Evolutionary conservation across 2,329 filamentous ascomycete species (phyloP).

Genomic region (Colletotrichum kahawae): DNA sequence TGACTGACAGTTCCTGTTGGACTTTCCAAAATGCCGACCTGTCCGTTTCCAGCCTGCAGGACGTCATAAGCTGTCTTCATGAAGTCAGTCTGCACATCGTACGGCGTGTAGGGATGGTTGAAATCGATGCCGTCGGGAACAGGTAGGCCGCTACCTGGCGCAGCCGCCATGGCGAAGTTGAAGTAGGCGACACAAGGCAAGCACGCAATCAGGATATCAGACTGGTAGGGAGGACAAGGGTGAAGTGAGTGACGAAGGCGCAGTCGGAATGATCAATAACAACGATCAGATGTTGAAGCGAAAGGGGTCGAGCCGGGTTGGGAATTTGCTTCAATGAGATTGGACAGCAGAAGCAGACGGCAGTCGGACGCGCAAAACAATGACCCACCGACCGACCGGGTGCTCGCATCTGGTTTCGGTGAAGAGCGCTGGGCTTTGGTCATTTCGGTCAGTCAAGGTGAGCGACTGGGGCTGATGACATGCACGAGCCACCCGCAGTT

Average conservation of each 20-base stretch:
- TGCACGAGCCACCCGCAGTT: background rate
- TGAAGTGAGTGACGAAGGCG: background rate
- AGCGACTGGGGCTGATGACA: background rate
- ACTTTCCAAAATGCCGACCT: constrained; percentile 88
- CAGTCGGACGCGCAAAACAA: background rate
- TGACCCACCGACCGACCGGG: background rate
- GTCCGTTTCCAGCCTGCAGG: constrained; percentile 71
- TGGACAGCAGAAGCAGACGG: background rate
- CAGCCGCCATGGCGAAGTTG: background rate
- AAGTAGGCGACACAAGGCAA: background rate
- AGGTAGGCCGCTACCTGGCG: constrained; percentile 24
- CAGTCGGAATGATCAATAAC: background rate
- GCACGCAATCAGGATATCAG: background rate
- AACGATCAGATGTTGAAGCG: background rate
- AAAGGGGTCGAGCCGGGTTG: background rate
- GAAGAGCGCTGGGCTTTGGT: background rate
- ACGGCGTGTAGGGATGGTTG: constrained; percentile 86
- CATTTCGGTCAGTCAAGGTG: background rate
- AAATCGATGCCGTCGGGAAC: constrained; percentile 61
- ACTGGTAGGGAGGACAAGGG: fast-evolving
- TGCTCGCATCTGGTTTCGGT: background rate
- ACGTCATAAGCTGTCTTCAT: constrained; percentile 85
- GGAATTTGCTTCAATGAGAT: background rate
- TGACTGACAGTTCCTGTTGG: constrained; percentile 76
- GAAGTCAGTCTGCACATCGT: constrained; percentile 85